Base-by-base conservation (phyloP, 2,329 filamentous ascomycete genomes). In the Mariannaea elegans region DNA sequence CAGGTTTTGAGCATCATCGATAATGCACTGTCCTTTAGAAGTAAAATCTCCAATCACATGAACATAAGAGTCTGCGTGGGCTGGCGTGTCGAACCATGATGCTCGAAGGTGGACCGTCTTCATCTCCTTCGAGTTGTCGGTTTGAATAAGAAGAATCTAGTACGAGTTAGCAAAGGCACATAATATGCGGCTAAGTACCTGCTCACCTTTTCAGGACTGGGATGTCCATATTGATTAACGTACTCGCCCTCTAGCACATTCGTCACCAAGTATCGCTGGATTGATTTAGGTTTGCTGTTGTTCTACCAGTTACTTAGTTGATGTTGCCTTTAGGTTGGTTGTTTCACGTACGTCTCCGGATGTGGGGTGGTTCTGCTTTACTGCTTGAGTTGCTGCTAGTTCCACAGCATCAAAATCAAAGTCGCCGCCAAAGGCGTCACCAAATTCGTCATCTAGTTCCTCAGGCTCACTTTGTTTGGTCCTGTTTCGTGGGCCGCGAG, bases 21-120 rank as follows among this genome's bases (percentile, higher is more conserved):
- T 84, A 45, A 96, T 79, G 73, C 94, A 97, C 73, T 89, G 87
- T 2, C 92, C 91, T 14, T 80, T 82, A 1, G 77, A 66, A 58
- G 90, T 84, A 69, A 96, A 97, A 3, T 86, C 78, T 27, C 94
- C 94, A 64, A 96, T 92, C 58, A 99, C 82, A 73, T 99, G 94
- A 38, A 98, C 89, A 72, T 91, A 94, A 1, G 91, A 88, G 29
- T 90, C 89, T 41, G 85, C 81, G 32, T 86, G 88, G 36, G 90
- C 92, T 27, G 90, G 86, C 7, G 92, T 97, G 46, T 94, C 90
- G 62, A 87, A 85, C 95, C 95, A 99, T 47, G 92, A 91, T 57
- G 92, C 92, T 59, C 94, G 88, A 31, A 99, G 84, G 52, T 89
- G 86, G 27, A 98, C 88, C 1, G 86, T 87, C 68, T 85, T 90